These are phyloP conservation scores for Mycena alexandri DNA, from an alignment of 768 basidiomycete genomes.

Conservation along the genomic window DNA sequence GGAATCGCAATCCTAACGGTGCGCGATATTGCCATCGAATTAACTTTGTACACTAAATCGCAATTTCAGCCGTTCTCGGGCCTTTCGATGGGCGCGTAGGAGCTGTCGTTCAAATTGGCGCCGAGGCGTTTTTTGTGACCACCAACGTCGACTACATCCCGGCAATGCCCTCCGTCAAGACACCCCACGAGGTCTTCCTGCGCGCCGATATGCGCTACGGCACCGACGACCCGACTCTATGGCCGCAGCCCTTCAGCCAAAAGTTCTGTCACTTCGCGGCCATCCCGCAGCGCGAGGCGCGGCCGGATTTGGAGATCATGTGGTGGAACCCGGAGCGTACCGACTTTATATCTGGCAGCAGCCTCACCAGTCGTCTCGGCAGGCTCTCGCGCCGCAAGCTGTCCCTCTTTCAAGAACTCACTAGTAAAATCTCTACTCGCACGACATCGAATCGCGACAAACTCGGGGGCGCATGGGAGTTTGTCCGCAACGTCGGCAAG, in stretches of 20 bases:
- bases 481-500: not conserved
- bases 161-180: not conserved
- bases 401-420: not conserved
- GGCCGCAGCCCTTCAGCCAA: not conserved
- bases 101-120: not conserved
- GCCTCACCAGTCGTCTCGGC: not conserved
- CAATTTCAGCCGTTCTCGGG: not conserved
- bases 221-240: not conserved
- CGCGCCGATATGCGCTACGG: not conserved
- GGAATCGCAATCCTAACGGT: too few relatives aligned
- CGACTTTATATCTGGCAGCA: not conserved
- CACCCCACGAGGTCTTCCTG: not conserved
- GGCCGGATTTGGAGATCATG: not conserved
- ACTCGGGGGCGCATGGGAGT: not conserved
- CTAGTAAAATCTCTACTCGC: not conserved
- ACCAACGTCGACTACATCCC: slow-evolving; percentile 1
- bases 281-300: not conserved
- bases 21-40: too few relatives aligned
- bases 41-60: too few relatives aligned
- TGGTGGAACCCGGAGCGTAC: not conserved
- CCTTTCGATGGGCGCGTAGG: not conserved
- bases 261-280: not conserved
- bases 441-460: not conserved
- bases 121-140: not conserved
- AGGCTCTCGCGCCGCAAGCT: not conserved